phyloP scores from a whole-genome alignment of 805 yeast genomes.

The Pichia occidentalis region DNA sequence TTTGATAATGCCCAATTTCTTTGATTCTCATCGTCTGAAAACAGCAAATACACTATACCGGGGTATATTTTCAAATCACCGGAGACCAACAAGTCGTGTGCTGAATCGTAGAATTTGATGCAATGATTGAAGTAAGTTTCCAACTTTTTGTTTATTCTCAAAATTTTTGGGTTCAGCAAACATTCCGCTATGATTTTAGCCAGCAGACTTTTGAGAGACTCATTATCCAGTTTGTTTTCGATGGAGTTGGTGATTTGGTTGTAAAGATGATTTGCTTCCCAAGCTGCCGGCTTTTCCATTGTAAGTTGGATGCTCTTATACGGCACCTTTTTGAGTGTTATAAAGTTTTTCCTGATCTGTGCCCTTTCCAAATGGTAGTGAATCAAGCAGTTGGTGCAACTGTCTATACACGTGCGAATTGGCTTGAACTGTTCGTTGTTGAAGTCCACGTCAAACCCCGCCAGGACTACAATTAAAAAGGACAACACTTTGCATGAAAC shows the following conservation, averaged over 20 bases:
- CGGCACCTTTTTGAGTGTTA: slow-evolving; percentile 37
- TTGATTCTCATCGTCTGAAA: slow-evolving; percentile 45
- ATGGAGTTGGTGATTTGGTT: slow-evolving; percentile 15
- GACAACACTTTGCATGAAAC: slow-evolving; percentile 10
- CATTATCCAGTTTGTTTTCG: slow-evolving; percentile 19
- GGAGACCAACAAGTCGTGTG: slow-evolving; percentile 10
- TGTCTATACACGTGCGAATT: slow-evolving; percentile 30
- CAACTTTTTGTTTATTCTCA: slow-evolving; percentile 35
- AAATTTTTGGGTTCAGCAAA: slow-evolving; percentile 44
- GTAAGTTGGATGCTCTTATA: slow-evolving; percentile 20
- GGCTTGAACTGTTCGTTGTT: slow-evolving; percentile 29
- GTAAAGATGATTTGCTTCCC: slow-evolving; percentile 23
- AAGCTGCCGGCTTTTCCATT: slow-evolving; percentile 19
- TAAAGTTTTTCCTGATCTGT: slow-evolving; percentile 44
- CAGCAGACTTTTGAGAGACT: slow-evolving; percentile 19
- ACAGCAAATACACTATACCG: slow-evolving; percentile 47
- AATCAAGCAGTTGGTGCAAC: slow-evolving; percentile 49
- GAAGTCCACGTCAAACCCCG: slow-evolving; percentile 16
- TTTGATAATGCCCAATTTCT: slow-evolving; percentile 41
- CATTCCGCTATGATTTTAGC: slow-evolving; percentile 38
- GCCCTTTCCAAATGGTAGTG: slow-evolving; percentile 50
- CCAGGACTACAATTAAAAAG: slow-evolving; percentile 13
- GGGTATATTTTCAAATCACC: slow-evolving; percentile 33
- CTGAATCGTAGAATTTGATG: slow-evolving; percentile 21
- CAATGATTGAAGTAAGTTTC: slow-evolving; percentile 33